Evolutionary conservation across 2,329 filamentous ascomycete genomes (phyloP).

Genomic region (Fusarium sp.): DNA sequence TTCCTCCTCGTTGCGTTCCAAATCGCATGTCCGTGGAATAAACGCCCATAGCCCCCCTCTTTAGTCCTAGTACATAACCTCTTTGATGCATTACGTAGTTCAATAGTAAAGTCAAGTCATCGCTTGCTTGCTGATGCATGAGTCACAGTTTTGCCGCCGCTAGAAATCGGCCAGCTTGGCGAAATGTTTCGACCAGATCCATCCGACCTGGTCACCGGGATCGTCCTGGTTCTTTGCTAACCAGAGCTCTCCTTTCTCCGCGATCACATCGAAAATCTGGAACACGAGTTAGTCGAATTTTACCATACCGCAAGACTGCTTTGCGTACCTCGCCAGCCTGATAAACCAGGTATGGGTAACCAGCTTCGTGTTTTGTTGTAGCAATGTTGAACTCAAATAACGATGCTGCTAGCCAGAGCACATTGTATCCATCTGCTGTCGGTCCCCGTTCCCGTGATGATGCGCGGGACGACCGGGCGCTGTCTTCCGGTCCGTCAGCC

Average conservation of each 20-base stretch:
- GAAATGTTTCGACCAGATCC: slow-evolving; percentile 99
- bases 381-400: slow-evolving; percentile 98
- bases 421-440: slow-evolving; percentile 70
- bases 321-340: slow-evolving; percentile 84
- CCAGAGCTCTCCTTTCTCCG: slow-evolving; percentile 97
- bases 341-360: slow-evolving; percentile 96
- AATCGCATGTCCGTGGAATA: slow-evolving; percentile 38
- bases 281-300: slow-evolving; percentile 4
- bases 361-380: slow-evolving; percentile 89
- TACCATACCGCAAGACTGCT: neutral
- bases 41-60: slow-evolving; percentile 41
- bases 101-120: slow-evolving; percentile 27
- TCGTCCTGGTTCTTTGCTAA: slow-evolving; percentile 98
- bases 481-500: slow-evolving; percentile 72
- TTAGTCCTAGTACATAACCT: slow-evolving; percentile 42
- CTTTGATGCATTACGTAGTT: slow-evolving; percentile 42
- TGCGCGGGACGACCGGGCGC: slow-evolving; percentile 66
- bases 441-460: slow-evolving; percentile 70
- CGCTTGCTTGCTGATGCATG: slow-evolving; percentile 26
- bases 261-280: slow-evolving; percentile 90
- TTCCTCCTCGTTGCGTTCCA: slow-evolving; percentile 35
- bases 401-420: slow-evolving; percentile 92
- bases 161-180: slow-evolving; percentile 71
- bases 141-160: slow-evolving; percentile 16
- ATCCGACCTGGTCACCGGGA: slow-evolving; percentile 80